These are phyloP conservation scores for Schizophyllum commune DNA, from an alignment of 1,284 basidiomycete genomes.

Conservation along the genomic window DNA sequence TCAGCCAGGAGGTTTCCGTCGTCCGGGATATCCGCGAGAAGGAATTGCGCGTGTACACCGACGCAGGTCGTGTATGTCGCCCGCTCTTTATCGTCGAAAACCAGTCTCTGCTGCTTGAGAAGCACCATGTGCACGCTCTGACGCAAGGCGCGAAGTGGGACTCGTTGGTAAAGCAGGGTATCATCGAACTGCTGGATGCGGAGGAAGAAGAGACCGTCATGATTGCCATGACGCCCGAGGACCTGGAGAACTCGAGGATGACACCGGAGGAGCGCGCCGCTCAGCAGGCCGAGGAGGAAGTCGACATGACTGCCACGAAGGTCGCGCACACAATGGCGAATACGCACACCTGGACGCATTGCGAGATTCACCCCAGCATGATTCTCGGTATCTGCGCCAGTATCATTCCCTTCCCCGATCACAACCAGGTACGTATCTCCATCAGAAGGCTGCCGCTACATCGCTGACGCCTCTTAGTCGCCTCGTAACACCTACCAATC, in stretches of 20 bases:
- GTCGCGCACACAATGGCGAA: conserved; percentile 61
- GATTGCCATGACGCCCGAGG: conserved; percentile 98
- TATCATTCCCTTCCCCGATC: conserved; percentile 99
- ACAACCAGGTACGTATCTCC: conserved; percentile 76
- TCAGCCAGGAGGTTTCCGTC: conserved; percentile 93
- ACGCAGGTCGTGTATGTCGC: conserved; percentile 93
- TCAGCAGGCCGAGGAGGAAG: conserved; percentile 62
- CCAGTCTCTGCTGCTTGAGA: conserved; percentile 76
- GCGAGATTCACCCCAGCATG: conserved; percentile 99
- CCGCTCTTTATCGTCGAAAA: conserved; percentile 97
- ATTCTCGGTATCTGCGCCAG: conserved; percentile 97
- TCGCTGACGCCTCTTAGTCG: conserved; percentile 47
- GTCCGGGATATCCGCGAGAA: conserved; percentile 96
- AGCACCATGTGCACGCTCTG: conserved; percentile 79
- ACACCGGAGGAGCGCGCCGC: neutral
- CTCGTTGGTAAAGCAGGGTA: conserved; percentile 78
- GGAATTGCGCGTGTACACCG: conserved; percentile 92
- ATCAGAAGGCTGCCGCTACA: neutral
- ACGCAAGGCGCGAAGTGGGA: conserved; percentile 66
- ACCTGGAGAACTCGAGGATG: conserved; percentile 79
- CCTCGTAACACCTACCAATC: conserved; percentile 99
- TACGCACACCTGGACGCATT: conserved; percentile 95
- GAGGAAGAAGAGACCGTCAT: conserved; percentile 99
- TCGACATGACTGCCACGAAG: conserved; percentile 83
- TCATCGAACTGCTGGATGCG: conserved; percentile 94